Evolutionary conservation across 1,139 yeast species (phyloP).

Genomic region (Wickerhamiella pararugosa): DNA sequence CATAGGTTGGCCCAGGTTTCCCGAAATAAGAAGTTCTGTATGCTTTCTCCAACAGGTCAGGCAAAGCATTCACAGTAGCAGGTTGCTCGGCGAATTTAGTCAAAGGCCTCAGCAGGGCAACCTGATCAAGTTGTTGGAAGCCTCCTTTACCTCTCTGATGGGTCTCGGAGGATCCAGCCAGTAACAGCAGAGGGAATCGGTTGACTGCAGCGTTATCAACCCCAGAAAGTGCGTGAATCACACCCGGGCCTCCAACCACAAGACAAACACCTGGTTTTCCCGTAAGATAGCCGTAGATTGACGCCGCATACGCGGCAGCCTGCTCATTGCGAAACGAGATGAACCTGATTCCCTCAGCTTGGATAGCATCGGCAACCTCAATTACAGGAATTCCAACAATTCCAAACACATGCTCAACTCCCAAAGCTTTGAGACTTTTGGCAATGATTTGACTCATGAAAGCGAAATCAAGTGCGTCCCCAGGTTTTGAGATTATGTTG

Average conservation of each 20-base stretch:
- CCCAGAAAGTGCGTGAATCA: slow-evolving; percentile 49
- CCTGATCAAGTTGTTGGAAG: slow-evolving; percentile 52
- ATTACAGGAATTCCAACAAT: slow-evolving; percentile 59
- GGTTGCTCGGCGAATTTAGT: slow-evolving; percentile 40
- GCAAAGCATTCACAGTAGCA: slow-evolving; percentile 24
- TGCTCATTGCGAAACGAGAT: slow-evolving; percentile 51
- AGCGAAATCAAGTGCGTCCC: too few species aligned
- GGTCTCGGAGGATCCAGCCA: slow-evolving; percentile 44
- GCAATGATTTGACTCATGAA: slow-evolving; percentile 28
- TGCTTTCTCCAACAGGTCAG: slow-evolving; percentile 34
- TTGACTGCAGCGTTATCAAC: slow-evolving; percentile 43
- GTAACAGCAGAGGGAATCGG: slow-evolving; percentile 43
- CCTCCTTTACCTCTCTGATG: slow-evolving; percentile 40
- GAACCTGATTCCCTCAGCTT: slow-evolving; percentile 37
- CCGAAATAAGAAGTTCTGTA: slow-evolving; percentile 35
- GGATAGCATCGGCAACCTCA: slow-evolving; percentile 41
- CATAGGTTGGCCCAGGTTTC: slow-evolving; percentile 41
- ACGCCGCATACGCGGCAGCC: slow-evolving; percentile 57
- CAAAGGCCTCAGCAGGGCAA: slow-evolving; percentile 31
- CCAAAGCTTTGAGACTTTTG: slow-evolving; percentile 30
- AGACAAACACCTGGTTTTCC: slow-evolving; percentile 46
- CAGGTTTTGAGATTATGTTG: too few species aligned
- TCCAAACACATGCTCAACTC: slow-evolving; percentile 43
- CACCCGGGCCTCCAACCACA: slow-evolving; percentile 61
- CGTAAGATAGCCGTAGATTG: slow-evolving; percentile 47